phyloP scores from a whole-genome alignment of 192 early-diverging fungal species.

The Backusella mclennaniae region DNA sequence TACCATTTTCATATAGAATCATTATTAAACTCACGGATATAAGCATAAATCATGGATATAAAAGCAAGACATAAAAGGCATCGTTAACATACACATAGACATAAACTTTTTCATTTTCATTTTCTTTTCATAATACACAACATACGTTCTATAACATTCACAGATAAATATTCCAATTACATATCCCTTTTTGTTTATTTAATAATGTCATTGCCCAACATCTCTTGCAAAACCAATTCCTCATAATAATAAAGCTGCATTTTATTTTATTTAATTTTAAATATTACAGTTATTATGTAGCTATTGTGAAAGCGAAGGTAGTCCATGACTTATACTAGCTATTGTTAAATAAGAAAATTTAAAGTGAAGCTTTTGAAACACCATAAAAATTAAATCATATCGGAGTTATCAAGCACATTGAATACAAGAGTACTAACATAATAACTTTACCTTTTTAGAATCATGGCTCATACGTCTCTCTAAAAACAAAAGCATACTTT shows the following conservation, averaged over 20 bases:
- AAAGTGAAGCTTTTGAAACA: no score
- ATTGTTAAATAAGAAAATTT: neutral
- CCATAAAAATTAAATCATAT: no score
- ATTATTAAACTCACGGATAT: neutral
- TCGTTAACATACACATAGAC: neutral
- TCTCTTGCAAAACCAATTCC: neutral
- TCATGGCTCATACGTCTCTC: no score
- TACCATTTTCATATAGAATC: neutral
- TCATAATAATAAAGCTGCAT: neutral
- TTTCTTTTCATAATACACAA: neutral
- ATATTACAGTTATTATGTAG: neutral
- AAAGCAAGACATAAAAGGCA: neutral
- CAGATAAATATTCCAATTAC: neutral
- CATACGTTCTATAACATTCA: neutral
- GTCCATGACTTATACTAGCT: neutral
- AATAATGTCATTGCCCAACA: neutral
- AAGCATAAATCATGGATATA: neutral
- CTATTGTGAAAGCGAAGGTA: neutral
- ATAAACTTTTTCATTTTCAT: neutral
- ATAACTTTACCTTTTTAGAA: no score
- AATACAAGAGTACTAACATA: no score
- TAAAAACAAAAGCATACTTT: no score
- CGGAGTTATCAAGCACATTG: no score
- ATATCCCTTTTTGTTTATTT: neutral
- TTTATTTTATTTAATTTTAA: neutral